Evolutionary conservation across 2,329 filamentous ascomycete genomes (phyloP), one percentile per base, ranked within the genome.

Genomic region (Monilinia vaccinii-corymbosi): DNA sequence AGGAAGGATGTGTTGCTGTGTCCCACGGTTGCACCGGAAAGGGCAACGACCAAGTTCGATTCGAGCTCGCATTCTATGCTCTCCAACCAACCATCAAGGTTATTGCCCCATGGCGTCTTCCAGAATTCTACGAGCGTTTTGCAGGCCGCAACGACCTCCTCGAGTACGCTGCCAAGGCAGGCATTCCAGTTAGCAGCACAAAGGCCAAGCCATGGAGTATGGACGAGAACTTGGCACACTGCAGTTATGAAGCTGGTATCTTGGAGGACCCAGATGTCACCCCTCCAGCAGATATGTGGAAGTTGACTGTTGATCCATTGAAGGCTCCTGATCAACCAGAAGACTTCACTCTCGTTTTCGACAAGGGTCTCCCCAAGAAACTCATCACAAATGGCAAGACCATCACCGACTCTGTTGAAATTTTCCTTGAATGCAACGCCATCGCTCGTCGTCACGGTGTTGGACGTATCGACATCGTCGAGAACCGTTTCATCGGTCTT

Each of bases 401-500:
- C 42, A 79, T 83, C 67, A 89, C 87, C 60, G 86, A 87, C 70
- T 78, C 84, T 6, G 79, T 90, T 60, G 85, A 88, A 71, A 78
- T 93, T 60, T 93, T 93, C 79, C 77, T 84, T 63, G 79, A 82
- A 60, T 79, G 84, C 67, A 92, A 92, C 76, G 77, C 82, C 61
- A 86, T 93, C 65, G 89, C 83, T 65, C 81, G 83, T 72, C 80
- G 78, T 65, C 78, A 91, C 76, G 89, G 89, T 72, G 82, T 93
- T 66, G 89, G 89, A 69, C 80, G 89, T 70, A 86, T 93, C 66
- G 89, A 93, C 74, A 93, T 93, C 71, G 88, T 92, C 63, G 88
- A 91, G 75, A 88, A 89, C 77, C 82, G 89, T 58, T 89, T 87
- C 78, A 87, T 89, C 71, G 89, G 88, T 64, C 79, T 92, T 69